Conservation (phyloP, 352 stramenopile species). For the Phytopythium boreale region DNA sequence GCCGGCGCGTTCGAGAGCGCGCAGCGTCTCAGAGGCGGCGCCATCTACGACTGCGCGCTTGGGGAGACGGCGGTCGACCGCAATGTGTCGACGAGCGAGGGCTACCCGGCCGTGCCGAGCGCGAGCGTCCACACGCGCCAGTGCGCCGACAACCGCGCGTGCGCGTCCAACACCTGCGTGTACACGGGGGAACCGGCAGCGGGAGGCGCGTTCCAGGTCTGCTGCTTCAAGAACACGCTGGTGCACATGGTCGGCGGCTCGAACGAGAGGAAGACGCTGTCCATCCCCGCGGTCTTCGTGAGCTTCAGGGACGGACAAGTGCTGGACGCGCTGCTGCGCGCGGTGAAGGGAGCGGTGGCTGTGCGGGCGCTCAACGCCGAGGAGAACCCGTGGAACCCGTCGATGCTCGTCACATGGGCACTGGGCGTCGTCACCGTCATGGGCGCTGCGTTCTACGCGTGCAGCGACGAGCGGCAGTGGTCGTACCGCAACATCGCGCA, state of each 20-base stretch:
- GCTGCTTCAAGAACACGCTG: conserved; percentile 46
- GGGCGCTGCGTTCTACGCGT: conserved; percentile 46
- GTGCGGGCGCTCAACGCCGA: conserved; percentile 34
- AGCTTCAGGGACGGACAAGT: conserved; percentile 31
- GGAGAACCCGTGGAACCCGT: conserved; percentile 59
- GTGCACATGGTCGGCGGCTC: conserved; percentile 32
- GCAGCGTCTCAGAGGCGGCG: conserved; percentile 9
- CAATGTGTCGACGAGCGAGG: conserved; percentile 24
- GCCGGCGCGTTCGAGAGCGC: conserved; percentile 29
- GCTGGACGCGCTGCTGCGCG: conserved; percentile 24
- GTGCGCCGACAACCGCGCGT: conserved; percentile 22
- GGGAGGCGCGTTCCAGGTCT: conserved; percentile 30
- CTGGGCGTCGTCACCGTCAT: conserved; percentile 49
- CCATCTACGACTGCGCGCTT: conserved; percentile 46
- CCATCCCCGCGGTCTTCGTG: conserved; percentile 41
- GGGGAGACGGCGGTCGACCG: conserved; percentile 28
- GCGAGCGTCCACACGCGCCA: conserved; percentile 17
- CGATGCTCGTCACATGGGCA: conserved; percentile 62
- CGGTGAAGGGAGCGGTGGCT: conserved; percentile 6
- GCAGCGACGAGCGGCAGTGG: conserved; percentile 41
- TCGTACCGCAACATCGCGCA: conserved; percentile 48
- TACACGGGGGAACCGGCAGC: conserved; percentile 15
- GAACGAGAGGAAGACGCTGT: not conserved
- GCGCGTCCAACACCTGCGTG: conserved; percentile 37
- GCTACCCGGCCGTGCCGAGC: conserved; percentile 26